phyloP scores from a whole-genome alignment of 164 flowering plant species.

The Stephania cephalantha region DNA sequence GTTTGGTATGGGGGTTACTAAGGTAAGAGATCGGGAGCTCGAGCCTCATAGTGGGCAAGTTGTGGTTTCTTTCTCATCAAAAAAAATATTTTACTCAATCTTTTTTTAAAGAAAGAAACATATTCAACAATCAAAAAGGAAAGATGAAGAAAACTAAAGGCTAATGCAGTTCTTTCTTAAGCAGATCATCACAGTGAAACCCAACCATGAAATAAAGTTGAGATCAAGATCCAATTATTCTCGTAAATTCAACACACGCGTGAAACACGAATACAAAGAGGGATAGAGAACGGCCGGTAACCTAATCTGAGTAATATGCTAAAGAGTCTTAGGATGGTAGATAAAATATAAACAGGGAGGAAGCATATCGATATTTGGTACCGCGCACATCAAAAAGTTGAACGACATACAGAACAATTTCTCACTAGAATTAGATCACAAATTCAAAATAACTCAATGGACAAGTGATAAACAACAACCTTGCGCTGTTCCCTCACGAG shows the following conservation, averaged over 20 bases:
- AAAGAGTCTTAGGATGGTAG: neutral
- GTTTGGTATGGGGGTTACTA: no score
- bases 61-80: no score
- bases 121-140: neutral
- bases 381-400: no score
- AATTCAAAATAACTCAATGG: neutral
- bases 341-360: no score
- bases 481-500: conserved; percentile 76
- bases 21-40: no score
- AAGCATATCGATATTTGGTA: no score
- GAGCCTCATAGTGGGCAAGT: no score
- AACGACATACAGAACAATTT: no score
- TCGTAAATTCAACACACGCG: neutral
- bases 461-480: conserved; percentile 32
- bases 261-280: neutral
- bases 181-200: neutral
- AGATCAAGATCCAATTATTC: neutral
- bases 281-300: neutral
- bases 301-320: neutral
- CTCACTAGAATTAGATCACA: neutral
- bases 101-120: neutral
- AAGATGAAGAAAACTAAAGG: neutral
- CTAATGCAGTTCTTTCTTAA: neutral
- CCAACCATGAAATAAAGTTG: neutral
- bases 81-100: no score